phyloP scores from a whole-genome alignment of 345 rosid species.

The Dimocarpus longan region DNA sequence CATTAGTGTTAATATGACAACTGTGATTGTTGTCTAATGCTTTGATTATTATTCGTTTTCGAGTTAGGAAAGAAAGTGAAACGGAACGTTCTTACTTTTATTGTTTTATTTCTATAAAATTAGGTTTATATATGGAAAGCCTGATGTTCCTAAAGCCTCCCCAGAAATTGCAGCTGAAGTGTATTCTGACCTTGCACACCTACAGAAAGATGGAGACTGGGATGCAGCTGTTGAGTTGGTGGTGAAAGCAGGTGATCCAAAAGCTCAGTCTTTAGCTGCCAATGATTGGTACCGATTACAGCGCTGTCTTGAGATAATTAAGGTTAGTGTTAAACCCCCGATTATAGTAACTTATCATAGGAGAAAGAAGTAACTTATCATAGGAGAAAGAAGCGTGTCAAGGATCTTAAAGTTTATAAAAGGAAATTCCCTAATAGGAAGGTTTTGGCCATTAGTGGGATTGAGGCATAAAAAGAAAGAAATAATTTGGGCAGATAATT shows the following conservation, averaged over 20 bases:
- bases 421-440: no score
- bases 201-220: slow-evolving; percentile 67
- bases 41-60: background rate
- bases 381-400: no score
- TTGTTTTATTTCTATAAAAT: slow-evolving; percentile 9
- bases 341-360: no score
- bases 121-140: slow-evolving; percentile 92
- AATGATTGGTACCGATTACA: slow-evolving; percentile 91
- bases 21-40: background rate
- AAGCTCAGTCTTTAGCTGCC: slow-evolving; percentile 59
- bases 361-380: no score
- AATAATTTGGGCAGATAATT: no score
- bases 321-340: no score
- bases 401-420: no score
- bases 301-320: slow-evolving; percentile 94
- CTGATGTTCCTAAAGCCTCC: slow-evolving; percentile 85
- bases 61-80: background rate
- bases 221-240: slow-evolving; percentile 80
- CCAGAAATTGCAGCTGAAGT: slow-evolving; percentile 66
- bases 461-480: no score
- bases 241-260: slow-evolving; percentile 76
- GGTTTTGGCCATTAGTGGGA: no score
- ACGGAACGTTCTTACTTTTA: slow-evolving; percentile 9
- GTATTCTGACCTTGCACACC: slow-evolving; percentile 55
- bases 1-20: background rate